Conservation (phyloP, 2,329 filamentous ascomycete genomes). For the Microdochium paspali region DNA sequence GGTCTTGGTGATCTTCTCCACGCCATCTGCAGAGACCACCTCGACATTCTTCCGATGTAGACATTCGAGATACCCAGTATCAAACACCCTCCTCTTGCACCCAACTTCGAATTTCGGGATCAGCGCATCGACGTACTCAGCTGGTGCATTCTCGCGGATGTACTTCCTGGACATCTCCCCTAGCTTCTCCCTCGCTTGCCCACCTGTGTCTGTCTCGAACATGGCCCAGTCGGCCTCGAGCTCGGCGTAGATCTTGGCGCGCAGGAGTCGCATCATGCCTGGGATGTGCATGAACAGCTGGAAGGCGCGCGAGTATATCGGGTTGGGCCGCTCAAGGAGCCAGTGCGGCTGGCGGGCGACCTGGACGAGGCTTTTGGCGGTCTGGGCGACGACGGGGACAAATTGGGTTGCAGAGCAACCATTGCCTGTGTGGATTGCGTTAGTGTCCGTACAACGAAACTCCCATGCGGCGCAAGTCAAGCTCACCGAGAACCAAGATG, state of each 20-base stretch:
- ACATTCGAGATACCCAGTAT: constrained; percentile 34
- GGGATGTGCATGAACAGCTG: constrained; percentile 34
- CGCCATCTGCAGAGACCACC: constrained; percentile 25
- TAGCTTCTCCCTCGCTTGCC: constrained; percentile 10
- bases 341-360: constrained; percentile 42
- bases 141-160: constrained; percentile 29
- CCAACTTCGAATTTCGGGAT: constrained; percentile 32
- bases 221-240: constrained; percentile 28
- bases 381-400: constrained; percentile 28
- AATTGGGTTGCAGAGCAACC: constrained; percentile 38
- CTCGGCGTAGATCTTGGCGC: constrained; percentile 25
- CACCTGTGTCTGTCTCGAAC: constrained; percentile 24
- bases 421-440: constrained; percentile 20
- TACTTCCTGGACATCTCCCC: constrained; percentile 28
- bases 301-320: constrained; percentile 26
- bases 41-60: constrained; percentile 29
- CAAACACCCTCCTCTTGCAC: constrained; percentile 35
- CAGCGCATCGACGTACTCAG: constrained; percentile 30
- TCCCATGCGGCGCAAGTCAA: neutral
- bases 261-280: constrained; percentile 31
- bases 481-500: constrained; percentile 14
- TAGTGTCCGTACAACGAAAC: neutral
- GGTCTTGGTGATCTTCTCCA: constrained; percentile 20
- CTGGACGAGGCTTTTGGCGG: constrained; percentile 30
- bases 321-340: constrained; percentile 32